phyloP scores from a whole-genome alignment of 2,329 filamentous ascomycete species.

The Exophiala aquamarina region DNA sequence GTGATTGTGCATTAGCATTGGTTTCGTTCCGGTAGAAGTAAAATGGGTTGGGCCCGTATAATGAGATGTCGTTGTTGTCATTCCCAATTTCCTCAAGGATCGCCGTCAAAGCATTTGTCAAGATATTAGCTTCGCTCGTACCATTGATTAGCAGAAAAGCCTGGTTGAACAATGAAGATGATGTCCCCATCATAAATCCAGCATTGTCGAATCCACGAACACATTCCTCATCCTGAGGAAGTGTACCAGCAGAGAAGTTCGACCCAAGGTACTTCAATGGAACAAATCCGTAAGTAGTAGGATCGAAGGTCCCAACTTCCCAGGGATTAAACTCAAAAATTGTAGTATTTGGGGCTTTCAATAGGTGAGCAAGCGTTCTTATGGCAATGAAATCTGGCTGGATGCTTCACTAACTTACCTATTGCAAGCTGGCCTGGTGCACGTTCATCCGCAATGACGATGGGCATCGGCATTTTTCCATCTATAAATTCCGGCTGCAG shows the following conservation, averaged over 20 bases:
- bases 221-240: conserved; percentile 60
- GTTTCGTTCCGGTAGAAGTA: conserved; percentile 59
- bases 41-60: conserved; percentile 75
- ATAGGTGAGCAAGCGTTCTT: conserved; percentile 28
- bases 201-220: conserved; percentile 77
- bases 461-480: conserved; percentile 67
- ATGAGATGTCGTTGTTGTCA: conserved; percentile 68
- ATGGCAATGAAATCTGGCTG: not conserved
- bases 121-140: conserved; percentile 49
- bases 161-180: conserved; percentile 79
- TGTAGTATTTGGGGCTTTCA: conserved; percentile 68
- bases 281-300: conserved; percentile 68
- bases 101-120: conserved; percentile 42
- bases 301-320: conserved; percentile 76
- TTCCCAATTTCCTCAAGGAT: conserved; percentile 59
- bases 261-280: conserved; percentile 71
- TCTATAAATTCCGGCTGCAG: conserved; percentile 58
- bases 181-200: conserved; percentile 82
- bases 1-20: conserved; percentile 56
- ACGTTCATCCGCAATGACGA: conserved; percentile 69
- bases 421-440: conserved; percentile 54
- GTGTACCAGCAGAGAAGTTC: conserved; percentile 63
- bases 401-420: not conserved
- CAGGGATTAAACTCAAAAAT: conserved; percentile 75
- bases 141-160: conserved; percentile 66